These are phyloP conservation scores for Artemisia argyi DNA, from an alignment of 129 eudicot genomes.

Conservation along the genomic window DNA sequence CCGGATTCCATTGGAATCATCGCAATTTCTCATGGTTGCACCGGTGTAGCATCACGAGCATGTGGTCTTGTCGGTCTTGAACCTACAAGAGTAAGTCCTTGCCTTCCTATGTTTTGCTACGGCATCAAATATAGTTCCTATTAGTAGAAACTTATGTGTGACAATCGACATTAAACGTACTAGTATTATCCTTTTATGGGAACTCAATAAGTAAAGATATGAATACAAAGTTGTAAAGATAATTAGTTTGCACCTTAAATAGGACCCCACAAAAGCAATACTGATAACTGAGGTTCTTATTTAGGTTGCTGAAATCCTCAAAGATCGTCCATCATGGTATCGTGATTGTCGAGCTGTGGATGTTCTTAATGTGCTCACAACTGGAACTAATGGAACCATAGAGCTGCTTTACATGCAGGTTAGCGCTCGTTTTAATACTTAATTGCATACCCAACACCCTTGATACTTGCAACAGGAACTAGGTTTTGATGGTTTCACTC, in stretches of 20 bases:
- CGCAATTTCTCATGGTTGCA: slow-evolving; percentile 98
- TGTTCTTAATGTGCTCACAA: slow-evolving; percentile 69
- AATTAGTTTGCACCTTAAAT: too few relatives aligned
- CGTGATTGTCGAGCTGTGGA: slow-evolving; percentile 95
- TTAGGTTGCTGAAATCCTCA: slow-evolving; percentile 89
- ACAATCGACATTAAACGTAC: not conserved
- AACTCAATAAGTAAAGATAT: not conserved
- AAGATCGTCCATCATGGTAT: slow-evolving; percentile 91
- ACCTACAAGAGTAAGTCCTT: slow-evolving; percentile 77
- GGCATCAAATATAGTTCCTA: too few relatives aligned
- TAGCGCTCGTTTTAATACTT: not conserved
- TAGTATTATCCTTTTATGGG: not conserved
- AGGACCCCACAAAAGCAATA: too few relatives aligned
- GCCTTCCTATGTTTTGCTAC: not conserved
- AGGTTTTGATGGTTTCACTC: slow-evolving; percentile 23
- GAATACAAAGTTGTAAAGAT: not conserved
- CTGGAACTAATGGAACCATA: slow-evolving; percentile 91
- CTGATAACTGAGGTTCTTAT: slow-evolving; percentile 4
- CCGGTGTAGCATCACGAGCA: slow-evolving; percentile 97
- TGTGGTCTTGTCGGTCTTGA: slow-evolving; percentile 94
- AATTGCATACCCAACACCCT: not conserved
- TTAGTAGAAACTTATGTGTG: not conserved
- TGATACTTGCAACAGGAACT: not conserved
- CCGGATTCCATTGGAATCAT: slow-evolving; percentile 99
- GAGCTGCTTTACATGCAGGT: slow-evolving; percentile 96